Percentiles rank a stretch among this genome's conserved stretches.
phyloP scores from a whole-genome alignment of 73 alveolate genomes.

The Stentor roeselii region DNA sequence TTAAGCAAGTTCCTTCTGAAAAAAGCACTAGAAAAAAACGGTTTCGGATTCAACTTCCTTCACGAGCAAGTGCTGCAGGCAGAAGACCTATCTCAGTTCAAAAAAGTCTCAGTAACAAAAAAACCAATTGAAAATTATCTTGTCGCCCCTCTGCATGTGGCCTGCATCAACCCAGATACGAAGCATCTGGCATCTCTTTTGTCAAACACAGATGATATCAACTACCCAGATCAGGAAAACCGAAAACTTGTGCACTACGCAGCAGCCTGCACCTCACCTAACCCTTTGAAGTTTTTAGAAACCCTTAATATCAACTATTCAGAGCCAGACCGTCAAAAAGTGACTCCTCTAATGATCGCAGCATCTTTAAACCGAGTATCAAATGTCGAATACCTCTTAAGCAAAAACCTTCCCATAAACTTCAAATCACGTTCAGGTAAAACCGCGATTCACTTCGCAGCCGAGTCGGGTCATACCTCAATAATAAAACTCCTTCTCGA shows the following conservation, averaged over 20 bases:
- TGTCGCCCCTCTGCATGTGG: slow-evolving; percentile 93
- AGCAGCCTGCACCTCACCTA: slow-evolving; percentile 89
- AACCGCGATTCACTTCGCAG: slow-evolving; percentile 93
- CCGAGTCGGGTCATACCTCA: slow-evolving; percentile 77
- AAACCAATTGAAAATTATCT: slow-evolving; percentile 76
- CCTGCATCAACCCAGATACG: slow-evolving; percentile 93
- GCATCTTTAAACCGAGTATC: slow-evolving; percentile 80
- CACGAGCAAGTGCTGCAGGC: slow-evolving; percentile 80
- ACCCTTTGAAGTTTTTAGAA: slow-evolving; percentile 73
- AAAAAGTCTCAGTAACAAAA: slow-evolving; percentile 66
- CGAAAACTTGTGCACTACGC: slow-evolving; percentile 96
- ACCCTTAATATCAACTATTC: slow-evolving; percentile 70
- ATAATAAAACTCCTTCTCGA: slow-evolving; percentile 75
- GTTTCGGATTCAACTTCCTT: slow-evolving; percentile 88
- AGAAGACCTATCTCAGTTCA: slow-evolving; percentile 55
- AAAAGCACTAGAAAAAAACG: slow-evolving; percentile 56
- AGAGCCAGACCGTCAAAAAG: slow-evolving; percentile 77
- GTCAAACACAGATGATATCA: slow-evolving; percentile 66
- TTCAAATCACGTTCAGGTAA: slow-evolving; percentile 69
- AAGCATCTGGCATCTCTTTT: slow-evolving; percentile 57
- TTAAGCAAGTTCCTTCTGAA: slow-evolving; percentile 64
- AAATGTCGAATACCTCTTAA: slow-evolving; percentile 58
- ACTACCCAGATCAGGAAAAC: slow-evolving; percentile 65
- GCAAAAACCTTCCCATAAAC: slow-evolving; percentile 42
- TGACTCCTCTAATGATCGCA: slow-evolving; percentile 86